A percentile compares a stretch with the other conserved stretches of the same genome.
Evolutionary conservation across 2,329 filamentous ascomycete genomes (phyloP).

Genomic region (Tetracladium maxilliforme): DNA sequence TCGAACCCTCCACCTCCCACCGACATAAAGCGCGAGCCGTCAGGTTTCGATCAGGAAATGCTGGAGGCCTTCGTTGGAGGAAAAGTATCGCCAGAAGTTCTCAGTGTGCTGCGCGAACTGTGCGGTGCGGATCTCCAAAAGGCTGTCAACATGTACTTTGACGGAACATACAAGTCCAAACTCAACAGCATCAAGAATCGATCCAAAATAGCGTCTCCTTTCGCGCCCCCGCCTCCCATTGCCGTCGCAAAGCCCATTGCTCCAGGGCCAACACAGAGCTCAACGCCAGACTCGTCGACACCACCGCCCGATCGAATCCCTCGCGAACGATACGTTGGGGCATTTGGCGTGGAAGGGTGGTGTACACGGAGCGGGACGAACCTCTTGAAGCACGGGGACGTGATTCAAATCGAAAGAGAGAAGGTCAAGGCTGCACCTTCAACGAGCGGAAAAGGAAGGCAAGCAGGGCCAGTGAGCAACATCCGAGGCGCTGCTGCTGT

Average conservation of each 20-base stretch:
- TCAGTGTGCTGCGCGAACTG: slow-evolving; percentile 33
- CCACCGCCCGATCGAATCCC: slow-evolving; percentile 20
- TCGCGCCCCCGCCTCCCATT: too few species aligned
- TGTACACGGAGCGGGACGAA: slow-evolving; percentile 69
- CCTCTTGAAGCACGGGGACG: slow-evolving; percentile 66
- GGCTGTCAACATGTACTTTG: slow-evolving; percentile 56
- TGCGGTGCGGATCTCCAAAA: slow-evolving; percentile 44
- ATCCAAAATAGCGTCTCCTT: too few species aligned
- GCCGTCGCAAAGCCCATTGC: slow-evolving; percentile 48
- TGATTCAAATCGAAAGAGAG: slow-evolving; percentile 75
- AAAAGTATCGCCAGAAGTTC: slow-evolving; percentile 30
- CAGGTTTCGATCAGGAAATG: slow-evolving; percentile 35
- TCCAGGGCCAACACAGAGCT: slow-evolving; percentile 52
- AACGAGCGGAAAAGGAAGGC: slow-evolving; percentile 25
- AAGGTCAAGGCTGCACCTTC: slow-evolving; percentile 39
- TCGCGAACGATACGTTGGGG: slow-evolving; percentile 64
- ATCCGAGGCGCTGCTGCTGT: slow-evolving; percentile 26
- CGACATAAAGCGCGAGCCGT: slow-evolving; percentile 11
- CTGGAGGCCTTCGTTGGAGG: slow-evolving; percentile 47
- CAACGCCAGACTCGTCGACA: slow-evolving; percentile 6
- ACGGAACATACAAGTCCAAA: slow-evolving; percentile 46
- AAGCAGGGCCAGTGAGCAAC: slow-evolving; percentile 5
- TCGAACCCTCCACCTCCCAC: slow-evolving; percentile 3
- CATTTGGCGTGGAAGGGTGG: slow-evolving; percentile 87
- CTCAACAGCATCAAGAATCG: neutral